phyloP scores from a whole-genome alignment of 495 filamentous ascomycete genomes.

The Amphirosellinia nigrospora region DNA sequence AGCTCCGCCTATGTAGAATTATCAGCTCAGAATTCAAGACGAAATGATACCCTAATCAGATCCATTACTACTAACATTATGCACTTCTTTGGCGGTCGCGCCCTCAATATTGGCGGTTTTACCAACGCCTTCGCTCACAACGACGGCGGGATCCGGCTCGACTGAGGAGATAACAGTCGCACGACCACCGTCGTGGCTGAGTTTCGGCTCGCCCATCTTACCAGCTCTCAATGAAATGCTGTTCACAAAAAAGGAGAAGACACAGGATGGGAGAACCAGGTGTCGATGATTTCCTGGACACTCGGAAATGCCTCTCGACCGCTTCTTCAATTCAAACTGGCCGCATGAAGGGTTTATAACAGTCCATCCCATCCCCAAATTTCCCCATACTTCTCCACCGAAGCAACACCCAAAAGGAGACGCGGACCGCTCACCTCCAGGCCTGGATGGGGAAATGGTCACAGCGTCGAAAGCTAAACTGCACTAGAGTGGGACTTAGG shows the following conservation, averaged over 20 bases:
- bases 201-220: slow-evolving; percentile 35
- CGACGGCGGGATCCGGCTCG: slow-evolving; percentile 18
- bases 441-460: not conserved
- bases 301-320: not conserved
- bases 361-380: slow-evolving; percentile 9
- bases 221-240: not conserved
- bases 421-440: slow-evolving; percentile 23
- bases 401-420: slow-evolving; percentile 14
- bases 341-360: slow-evolving; percentile 17
- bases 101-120: slow-evolving; percentile 44
- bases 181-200: slow-evolving; percentile 13
- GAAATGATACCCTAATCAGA: not conserved
- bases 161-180: slow-evolving; percentile 1
- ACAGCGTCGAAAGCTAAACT: not conserved
- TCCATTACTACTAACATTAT: slow-evolving; percentile 53
- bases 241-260: not conserved
- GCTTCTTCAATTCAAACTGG: slow-evolving; percentile 1
- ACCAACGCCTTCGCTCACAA: slow-evolving; percentile 43
- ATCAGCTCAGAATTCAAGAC: slow-evolving; percentile 22
- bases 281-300: not conserved
- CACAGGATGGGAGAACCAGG: not conserved
- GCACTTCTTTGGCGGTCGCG: slow-evolving; percentile 56
- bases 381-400: slow-evolving; percentile 10
- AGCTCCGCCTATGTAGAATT: slow-evolving; percentile 55
- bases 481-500: not conserved